Conservation (phyloP, 768 basidiomycete species). For the Serendipita indica region DNA sequence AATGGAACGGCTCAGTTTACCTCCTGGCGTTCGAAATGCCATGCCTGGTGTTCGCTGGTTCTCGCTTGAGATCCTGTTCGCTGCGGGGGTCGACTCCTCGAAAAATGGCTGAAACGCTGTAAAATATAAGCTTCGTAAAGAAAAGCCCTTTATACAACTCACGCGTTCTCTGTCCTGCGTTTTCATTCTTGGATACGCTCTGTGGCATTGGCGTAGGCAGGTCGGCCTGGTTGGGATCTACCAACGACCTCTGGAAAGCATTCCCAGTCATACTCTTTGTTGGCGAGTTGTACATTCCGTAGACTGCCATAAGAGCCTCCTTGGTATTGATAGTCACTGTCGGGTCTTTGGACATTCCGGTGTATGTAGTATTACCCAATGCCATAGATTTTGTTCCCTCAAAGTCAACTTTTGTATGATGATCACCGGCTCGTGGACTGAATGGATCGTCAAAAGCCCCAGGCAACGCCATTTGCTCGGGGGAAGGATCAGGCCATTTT, state of each 20-base stretch:
- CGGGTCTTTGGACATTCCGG: conserved; percentile 35
- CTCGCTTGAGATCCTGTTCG: not conserved
- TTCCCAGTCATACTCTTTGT: conserved; percentile 31
- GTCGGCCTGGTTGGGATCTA: not conserved
- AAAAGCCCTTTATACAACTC: not conserved
- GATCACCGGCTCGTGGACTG: conserved; percentile 40
- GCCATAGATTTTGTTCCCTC: conserved; percentile 30
- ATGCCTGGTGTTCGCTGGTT: not conserved
- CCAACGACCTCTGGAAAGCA: not conserved
- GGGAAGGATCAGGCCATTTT: conserved; percentile 61
- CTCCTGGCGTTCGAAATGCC: conserved; percentile 1
- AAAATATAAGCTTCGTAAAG: not conserved
- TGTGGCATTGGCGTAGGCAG: not conserved
- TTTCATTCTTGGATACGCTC: not conserved
- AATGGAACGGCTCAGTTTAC: not conserved
- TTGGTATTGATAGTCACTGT: conserved; percentile 96
- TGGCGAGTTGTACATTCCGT: conserved; percentile 90
- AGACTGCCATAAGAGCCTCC: conserved; percentile 84
- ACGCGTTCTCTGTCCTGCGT: not conserved
- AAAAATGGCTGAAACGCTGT: conserved; percentile 54
- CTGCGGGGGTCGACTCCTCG: conserved; percentile 37
- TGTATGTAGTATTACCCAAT: conserved; percentile 25
- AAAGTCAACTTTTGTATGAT: conserved; percentile 23
- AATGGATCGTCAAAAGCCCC: conserved; percentile 33
- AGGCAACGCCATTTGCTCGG: conserved; percentile 20